Evolutionary conservation across 1,284 basidiomycete species (phyloP).

Genomic region (Ganoderma meredithae): DNA sequence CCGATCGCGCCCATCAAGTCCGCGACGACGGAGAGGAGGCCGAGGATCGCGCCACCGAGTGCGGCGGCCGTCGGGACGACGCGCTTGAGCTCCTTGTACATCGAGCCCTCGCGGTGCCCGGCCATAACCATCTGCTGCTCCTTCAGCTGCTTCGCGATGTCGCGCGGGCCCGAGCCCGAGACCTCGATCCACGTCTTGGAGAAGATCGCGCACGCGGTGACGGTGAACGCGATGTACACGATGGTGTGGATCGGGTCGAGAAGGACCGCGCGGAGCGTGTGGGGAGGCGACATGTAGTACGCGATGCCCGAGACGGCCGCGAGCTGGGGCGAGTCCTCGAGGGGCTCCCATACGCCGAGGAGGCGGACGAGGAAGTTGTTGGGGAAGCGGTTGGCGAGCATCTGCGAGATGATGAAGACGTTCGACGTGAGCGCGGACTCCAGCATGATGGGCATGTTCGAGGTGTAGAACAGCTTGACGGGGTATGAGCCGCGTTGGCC

Average conservation of each 20-base stretch:
- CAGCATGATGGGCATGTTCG: constrained; percentile 99
- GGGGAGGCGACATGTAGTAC: constrained; percentile 98
- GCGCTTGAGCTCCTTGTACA: constrained; percentile 99
- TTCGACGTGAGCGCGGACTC: constrained; percentile 94
- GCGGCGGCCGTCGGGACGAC: constrained; percentile 98
- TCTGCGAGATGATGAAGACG: constrained; percentile 96
- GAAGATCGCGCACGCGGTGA: constrained; percentile 95
- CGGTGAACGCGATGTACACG: constrained; percentile 93
- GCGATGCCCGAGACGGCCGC: constrained; percentile 92
- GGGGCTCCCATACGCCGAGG: constrained; percentile 96
- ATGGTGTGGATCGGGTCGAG: constrained; percentile 94
- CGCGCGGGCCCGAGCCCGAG: constrained; percentile 93
- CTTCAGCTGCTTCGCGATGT: constrained; percentile 98
- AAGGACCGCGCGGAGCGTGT: constrained; percentile 87
- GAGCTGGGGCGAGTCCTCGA: constrained; percentile 94
- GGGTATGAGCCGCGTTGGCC: constrained; percentile 96
- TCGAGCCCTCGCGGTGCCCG: constrained; percentile 94
- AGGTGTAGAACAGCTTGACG: constrained; percentile 98
- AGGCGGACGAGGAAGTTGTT: constrained; percentile 90
- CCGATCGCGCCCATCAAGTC: constrained; percentile 97
- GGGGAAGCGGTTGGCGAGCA: constrained; percentile 93
- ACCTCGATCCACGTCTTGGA: constrained; percentile 99
- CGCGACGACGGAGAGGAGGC: constrained; percentile 93
- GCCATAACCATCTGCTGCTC: constrained; percentile 99
- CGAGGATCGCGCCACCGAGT: constrained; percentile 95